A percentile compares a stretch with the other conserved stretches of the same genome.
Evolutionary conservation across 2,329 filamentous ascomycete genomes (phyloP).

Genomic region (Exophiala phaeomuriformis): DNA sequence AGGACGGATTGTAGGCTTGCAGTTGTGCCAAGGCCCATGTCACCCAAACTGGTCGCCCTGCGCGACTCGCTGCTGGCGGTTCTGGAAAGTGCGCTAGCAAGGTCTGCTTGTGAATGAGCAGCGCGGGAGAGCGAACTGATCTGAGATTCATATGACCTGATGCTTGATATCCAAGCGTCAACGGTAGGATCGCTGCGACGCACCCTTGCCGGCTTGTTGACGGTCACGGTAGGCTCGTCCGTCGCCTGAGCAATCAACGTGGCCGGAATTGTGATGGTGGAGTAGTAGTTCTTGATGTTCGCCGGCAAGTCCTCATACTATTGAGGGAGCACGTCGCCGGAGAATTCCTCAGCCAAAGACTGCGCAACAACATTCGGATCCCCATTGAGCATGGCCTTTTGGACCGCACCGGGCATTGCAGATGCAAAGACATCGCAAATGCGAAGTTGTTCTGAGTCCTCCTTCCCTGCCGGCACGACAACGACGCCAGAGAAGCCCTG

Average conservation of each 20-base stretch:
- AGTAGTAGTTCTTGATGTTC: slow-evolving; percentile 13
- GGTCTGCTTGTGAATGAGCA: background rate
- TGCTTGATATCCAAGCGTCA: slow-evolving; percentile 6
- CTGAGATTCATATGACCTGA: slow-evolving; percentile 4
- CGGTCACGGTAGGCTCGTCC: background rate
- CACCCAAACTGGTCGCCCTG: background rate
- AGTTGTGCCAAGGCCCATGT: slow-evolving; percentile 1
- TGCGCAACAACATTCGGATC: slow-evolving; percentile 7
- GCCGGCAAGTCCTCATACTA: slow-evolving; percentile 8
- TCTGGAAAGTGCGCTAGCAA: slow-evolving; percentile 4
- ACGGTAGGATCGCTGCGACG: background rate
- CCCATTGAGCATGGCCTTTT: slow-evolving; percentile 4
- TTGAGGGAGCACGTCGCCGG: slow-evolving; percentile 3
- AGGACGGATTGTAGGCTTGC: background rate
- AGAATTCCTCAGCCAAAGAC: slow-evolving; percentile 9
- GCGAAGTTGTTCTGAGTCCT: background rate
- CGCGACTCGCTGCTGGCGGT: slow-evolving; percentile 2
- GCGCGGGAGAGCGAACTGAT: background rate
- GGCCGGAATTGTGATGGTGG: slow-evolving; percentile 10
- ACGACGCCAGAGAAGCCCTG: background rate
- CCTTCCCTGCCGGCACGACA: background rate
- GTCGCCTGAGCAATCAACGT: background rate
- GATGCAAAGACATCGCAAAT: slow-evolving; percentile 6
- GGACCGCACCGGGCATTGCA: slow-evolving; percentile 6
- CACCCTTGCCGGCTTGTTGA: background rate